A percentile compares a stretch with the other conserved stretches of the same genome.
Conservation (phyloP, 164 flowering plant genomes). For the Aristolochia californica region DNA sequence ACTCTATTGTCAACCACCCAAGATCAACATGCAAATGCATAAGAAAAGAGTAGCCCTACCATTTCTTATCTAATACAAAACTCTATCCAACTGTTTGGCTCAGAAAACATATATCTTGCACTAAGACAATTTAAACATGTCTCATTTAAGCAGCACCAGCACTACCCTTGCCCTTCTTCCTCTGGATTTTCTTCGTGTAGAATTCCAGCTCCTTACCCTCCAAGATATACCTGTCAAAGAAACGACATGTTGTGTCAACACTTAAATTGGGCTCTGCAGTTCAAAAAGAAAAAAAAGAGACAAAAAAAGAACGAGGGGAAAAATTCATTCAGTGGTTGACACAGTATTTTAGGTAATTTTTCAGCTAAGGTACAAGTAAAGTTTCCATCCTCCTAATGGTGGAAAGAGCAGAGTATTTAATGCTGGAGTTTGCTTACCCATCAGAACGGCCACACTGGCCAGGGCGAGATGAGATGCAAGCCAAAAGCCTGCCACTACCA, state of each 20-base stretch:
- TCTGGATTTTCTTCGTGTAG: constrained; percentile 55
- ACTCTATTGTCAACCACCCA: too few relatives aligned
- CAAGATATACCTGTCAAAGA: constrained; percentile 24
- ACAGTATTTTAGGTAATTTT: too few relatives aligned
- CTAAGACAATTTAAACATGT: neutral
- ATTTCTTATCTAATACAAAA: too few relatives aligned
- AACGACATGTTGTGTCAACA: too few relatives aligned
- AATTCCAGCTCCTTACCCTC: constrained; percentile 57
- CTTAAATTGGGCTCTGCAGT: too few relatives aligned
- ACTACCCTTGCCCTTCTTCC: constrained; percentile 50
- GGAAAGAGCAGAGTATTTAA: neutral
- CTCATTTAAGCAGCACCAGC: constrained; percentile 27
- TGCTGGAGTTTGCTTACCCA: constrained; percentile 19
- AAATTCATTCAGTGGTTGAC: too few relatives aligned
- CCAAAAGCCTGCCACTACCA: constrained; percentile 31
- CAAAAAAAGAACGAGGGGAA: too few relatives aligned
- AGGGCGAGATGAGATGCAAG: constrained; percentile 41
- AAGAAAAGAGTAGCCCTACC: too few relatives aligned
- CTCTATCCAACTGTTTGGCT: too few relatives aligned
- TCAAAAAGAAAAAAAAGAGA: too few relatives aligned
- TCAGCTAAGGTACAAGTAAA: neutral
- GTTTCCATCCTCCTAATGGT: neutral
- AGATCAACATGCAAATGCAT: too few relatives aligned
- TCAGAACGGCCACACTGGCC: constrained; percentile 50
- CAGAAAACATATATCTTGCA: too few relatives aligned